Evolutionary conservation across 768 basidiomycete species (phyloP), one percentile per base, ranked within the genome.

Genomic region (Mrakia hoshinonis): DNA sequence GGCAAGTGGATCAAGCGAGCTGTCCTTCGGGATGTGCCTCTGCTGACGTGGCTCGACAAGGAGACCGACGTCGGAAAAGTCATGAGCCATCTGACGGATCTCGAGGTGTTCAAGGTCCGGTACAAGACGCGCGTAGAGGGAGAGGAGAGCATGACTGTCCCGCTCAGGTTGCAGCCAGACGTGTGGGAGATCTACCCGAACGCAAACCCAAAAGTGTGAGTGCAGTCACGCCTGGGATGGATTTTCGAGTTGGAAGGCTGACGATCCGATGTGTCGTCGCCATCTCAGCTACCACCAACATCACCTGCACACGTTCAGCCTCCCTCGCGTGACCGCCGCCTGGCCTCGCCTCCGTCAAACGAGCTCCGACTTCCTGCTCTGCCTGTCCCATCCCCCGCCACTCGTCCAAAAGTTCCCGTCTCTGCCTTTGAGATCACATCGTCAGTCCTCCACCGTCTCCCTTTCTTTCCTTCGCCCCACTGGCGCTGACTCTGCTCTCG

Each of bases 21-120:
- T 38, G 62, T 70, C 20, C 49, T 70, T 13, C 61, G 69, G 13
- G 62, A 63, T 11, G 69, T 70, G 5, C 69, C 69, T 4, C 26
- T 22, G 0, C 26, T 38, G 15, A 11, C 49, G 0, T 64, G 61
- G 69, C 5, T 13, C 2, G 52, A 64, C 46, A 10, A 3, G n/a
- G 15, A 5, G 12, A n/a, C 38, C 9, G 61, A 29, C 3, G 48
- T 63, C 3, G 69, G 69, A 3, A 36, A 29, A 31, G 69, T 70
- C 18, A 36, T 70, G 0, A 9, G 15, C 39, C 22, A 38, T 24
- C 24, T 70, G 34, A 31, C 26, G 36, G 61, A 51, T 29, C 69
- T 70, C 3, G 69, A 70, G 61, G 52, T 60, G 18, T 49, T 70
- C 62, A 70, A 70, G 52, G 52, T 70, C 11, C 49, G 69, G n/a